Base-by-base conservation (phyloP, 441 rosid genomes). In the Populus hybrid region DNA sequence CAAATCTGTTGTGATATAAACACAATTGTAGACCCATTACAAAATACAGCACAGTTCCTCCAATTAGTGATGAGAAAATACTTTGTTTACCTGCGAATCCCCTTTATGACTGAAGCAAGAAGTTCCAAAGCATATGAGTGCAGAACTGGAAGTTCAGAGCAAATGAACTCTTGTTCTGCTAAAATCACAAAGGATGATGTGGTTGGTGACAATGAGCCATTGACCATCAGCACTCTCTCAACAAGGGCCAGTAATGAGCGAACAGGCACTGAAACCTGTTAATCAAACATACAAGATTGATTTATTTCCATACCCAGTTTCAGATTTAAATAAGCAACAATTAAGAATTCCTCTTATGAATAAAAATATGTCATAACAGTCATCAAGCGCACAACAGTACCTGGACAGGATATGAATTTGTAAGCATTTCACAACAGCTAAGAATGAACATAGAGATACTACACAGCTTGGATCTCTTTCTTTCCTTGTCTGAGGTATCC, bases 131-230 rank as follows among this genome's bases (percentile, higher is more conserved):
- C 77, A 68, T 79, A 78, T 0, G 82, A 86, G 79, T 96, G 98
- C 89, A 94, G 71, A 82, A 82, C 73, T 18, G 98, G 98, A 87
- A 95, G 99, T 81, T 90, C 94, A 65, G 86, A 84, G 82, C 94
- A 93, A 83, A 90, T 81, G 75, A 85, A 82, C 79, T 94, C 97
- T 78, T 91, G 99, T 78, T 95, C 95, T 75, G 80, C 79, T 71
- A 87, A 79, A 63, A 91, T 90, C 85, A 90, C 85, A 78, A 85
- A 89, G 74, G 86, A 80, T 32, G 86, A 80, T 83, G 76, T 79
- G 78, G 83, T 77, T 66, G 66, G 84, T 65, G 93, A 85, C 75
- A 87, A 77, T 74, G 95, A 90, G 78, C 99, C 99, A 74, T 95
- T 90, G 77, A 94, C 89, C 79, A 84, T 87, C 75, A 94, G 84